phyloP scores from a whole-genome alignment of 495 filamentous ascomycete genomes.

The Aspergillus campestris region DNA sequence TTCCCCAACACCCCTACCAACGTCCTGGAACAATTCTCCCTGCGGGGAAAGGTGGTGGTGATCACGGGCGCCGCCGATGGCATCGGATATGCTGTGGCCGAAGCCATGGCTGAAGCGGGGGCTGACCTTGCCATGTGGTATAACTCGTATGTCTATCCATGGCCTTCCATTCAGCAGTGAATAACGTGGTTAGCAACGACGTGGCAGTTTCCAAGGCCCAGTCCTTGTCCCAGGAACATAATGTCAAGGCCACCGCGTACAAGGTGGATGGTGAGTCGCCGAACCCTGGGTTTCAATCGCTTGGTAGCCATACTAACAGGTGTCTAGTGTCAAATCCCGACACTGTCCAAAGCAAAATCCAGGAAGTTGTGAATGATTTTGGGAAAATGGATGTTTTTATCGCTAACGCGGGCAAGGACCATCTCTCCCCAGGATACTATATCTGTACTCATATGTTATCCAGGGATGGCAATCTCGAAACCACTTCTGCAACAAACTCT shows the following conservation, averaged over 20 bases:
- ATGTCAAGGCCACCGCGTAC: constrained; percentile 28
- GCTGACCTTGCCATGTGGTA: constrained; percentile 30
- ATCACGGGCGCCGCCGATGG: constrained; percentile 31
- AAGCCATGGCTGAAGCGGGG: constrained; percentile 29
- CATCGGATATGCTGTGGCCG: constrained; percentile 24
- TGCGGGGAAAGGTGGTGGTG: constrained; percentile 32
- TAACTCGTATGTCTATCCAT: constrained; percentile 23
- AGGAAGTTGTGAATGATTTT: constrained; percentile 33
- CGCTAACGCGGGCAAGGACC: constrained; percentile 28
- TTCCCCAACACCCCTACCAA: constrained; percentile 33
- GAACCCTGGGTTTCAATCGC: no score
- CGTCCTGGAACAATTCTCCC: constrained; percentile 35
- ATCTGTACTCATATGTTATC: not conserved
- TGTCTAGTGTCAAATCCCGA: constrained; percentile 28
- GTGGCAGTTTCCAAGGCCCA: constrained; percentile 25
- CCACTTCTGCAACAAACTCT: constrained; percentile 38
- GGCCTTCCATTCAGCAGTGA: not conserved
- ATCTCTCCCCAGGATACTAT: not conserved
- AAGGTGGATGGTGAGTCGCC: constrained; percentile 28
- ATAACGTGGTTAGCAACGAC: constrained; percentile 17
- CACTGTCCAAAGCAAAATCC: constrained; percentile 22
- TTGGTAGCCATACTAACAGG: not conserved
- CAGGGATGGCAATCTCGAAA: constrained; percentile 45
- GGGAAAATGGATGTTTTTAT: constrained; percentile 42
- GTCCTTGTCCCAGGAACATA: constrained; percentile 20